A percentile compares a stretch with the other conserved stretches of the same genome.
Conservation (phyloP, 345 rosid species). For the Eutrema heterophyllum region DNA sequence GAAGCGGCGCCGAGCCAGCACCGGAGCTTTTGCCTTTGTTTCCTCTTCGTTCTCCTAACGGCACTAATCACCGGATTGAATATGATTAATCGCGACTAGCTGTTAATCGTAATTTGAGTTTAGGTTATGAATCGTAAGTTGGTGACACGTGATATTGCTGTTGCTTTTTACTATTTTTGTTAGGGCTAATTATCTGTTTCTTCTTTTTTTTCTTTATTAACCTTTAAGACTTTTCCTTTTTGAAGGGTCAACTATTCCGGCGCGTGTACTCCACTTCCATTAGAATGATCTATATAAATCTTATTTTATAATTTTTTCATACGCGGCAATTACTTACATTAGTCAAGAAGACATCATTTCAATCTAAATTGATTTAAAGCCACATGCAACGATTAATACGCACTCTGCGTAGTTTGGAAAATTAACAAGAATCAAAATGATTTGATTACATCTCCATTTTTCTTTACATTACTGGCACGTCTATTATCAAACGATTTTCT, state of each 20-base stretch:
- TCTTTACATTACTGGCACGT: background rate
- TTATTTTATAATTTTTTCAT: background rate
- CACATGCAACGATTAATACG: too few relatives aligned
- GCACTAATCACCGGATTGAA: conserved; percentile 10
- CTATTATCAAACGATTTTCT: background rate
- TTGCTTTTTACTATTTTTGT: conserved; percentile 19
- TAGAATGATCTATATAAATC: background rate
- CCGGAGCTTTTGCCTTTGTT: conserved; percentile 73
- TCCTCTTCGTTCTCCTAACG: conserved; percentile 61
- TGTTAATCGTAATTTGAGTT: conserved; percentile 1
- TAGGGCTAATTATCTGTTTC: conserved; percentile 20
- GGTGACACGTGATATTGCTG: background rate
- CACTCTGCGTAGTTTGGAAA: background rate
- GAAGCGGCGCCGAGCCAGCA: conserved; percentile 42
- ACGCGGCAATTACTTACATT: conserved; percentile 13
- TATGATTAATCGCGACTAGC: background rate
- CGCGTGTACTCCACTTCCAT: conserved; percentile 25
- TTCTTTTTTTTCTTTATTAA: background rate
- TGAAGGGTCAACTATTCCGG: conserved; percentile 21
- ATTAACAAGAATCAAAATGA: background rate
- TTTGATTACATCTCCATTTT: background rate
- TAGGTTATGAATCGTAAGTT: conserved; percentile 3
- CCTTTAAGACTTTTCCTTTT: background rate
- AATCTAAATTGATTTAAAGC: too few relatives aligned
- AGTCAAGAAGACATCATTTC: conserved; percentile 23